These are phyloP conservation scores for Kwoniella bestiolae DNA, from an alignment of 768 basidiomycete genomes.

Conservation along the genomic window DNA sequence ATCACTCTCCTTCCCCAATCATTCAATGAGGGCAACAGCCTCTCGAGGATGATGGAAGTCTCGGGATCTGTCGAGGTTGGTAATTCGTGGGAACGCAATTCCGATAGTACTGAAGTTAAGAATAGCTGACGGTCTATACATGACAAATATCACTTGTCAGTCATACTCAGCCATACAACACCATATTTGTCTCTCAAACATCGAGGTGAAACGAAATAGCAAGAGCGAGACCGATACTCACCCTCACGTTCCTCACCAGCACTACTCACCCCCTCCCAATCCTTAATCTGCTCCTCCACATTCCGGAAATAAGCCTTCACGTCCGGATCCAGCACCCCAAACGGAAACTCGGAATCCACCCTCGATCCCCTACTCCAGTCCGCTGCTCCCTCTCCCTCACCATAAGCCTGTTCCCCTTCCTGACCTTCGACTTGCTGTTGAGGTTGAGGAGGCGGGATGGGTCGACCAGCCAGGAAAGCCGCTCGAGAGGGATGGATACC, in stretches of 20 bases:
- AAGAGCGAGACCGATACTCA: too few species aligned
- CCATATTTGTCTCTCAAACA: too few species aligned
- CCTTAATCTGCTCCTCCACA: conserved; percentile 82
- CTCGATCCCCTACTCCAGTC: conserved; percentile 35
- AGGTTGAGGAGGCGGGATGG: not conserved
- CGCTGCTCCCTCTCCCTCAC: conserved; percentile 21
- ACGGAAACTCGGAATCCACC: conserved; percentile 69
- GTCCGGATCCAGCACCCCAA: conserved; percentile 85
- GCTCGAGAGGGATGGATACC: conserved; percentile 48
- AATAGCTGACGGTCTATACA: conserved; percentile 72
- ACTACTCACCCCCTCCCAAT: conserved; percentile 68
- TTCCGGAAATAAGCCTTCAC: conserved; percentile 90
- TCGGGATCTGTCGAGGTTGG: conserved; percentile 91
- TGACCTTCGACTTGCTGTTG: not conserved
- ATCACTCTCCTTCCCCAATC: conserved; percentile 93
- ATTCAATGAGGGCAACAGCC: conserved; percentile 91
- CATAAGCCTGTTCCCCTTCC: conserved; percentile 4
- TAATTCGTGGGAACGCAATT: conserved; percentile 86
- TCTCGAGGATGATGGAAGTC: conserved; percentile 84
- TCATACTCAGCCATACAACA: not conserved
- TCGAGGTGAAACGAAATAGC: too few species aligned
- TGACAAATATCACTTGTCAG: not conserved
- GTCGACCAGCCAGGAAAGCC: conserved; percentile 35
- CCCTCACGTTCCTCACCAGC: conserved; percentile 60
- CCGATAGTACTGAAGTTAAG: conserved; percentile 77